Evolutionary conservation across 306 rosid genomes (phyloP), one percentile per base, ranked within the genome.

Genomic region (Dicorynia guianensis): DNA sequence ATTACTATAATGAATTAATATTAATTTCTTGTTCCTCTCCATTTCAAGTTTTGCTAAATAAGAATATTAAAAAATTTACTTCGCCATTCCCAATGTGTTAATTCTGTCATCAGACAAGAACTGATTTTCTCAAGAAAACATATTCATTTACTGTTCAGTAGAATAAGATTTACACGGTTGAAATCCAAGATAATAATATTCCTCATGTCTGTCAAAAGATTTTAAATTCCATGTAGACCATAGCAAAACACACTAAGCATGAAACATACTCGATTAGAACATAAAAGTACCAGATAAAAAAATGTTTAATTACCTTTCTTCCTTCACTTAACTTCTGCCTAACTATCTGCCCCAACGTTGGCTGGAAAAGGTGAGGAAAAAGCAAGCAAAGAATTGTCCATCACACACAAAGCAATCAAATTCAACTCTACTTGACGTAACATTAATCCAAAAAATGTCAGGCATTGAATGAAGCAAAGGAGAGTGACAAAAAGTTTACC

Each of bases 271-370:
- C 33, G 18, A 34, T 20, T 40, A 47, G 70, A 58, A 58, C 54
- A 66, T n/a, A 40, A 67, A 5, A 52, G 11, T 11, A 67, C 50
- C 48, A 35, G 69, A 66, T n/a, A 25, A 46, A 68, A 5, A 39
- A 25, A 63, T 10, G 53, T 44, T 55, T 57, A 59, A 61, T 75
- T 86, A 92, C 97, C 97, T 87, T 89, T 81, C 95, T 85, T 86
- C 95, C 97, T 71, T 85, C 96, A 76, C 89, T 83, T 70, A 92
- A 79, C 79, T 79, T 91, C 81, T 89, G 95, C 81, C 87, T 80
- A 69, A 92, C 95, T 67, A 89, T 79, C 82, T 92, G 97, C 69
- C 89, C 89, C 93, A 92, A 81, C 15, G 95, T 86, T 73, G 87
- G 87, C 97, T 92, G 91, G 14, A 85, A 81, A 67, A 66, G 10